phyloP scores from a whole-genome alignment of 148 eudicot species.

The Persicaria tinctoria region DNA sequence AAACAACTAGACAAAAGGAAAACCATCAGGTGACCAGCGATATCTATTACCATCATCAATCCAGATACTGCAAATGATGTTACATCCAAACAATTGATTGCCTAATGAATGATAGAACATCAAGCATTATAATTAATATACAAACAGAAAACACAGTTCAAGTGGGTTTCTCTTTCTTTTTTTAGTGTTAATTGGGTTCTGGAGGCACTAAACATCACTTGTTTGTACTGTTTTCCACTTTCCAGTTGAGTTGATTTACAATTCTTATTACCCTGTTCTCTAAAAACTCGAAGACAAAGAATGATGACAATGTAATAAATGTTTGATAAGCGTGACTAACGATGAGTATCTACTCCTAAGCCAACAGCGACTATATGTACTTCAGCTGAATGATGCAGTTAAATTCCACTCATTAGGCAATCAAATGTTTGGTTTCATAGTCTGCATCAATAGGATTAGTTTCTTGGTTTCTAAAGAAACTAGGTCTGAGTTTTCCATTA shows the following conservation, averaged over 20 bases:
- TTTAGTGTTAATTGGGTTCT: too few relatives aligned
- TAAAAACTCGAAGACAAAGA: not conserved
- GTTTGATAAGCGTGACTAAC: not conserved
- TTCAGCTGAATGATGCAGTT: not conserved
- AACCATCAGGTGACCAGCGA: not conserved
- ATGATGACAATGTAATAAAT: not conserved
- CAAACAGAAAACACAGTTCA: not conserved
- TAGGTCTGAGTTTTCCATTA: not conserved
- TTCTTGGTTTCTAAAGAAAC: not conserved
- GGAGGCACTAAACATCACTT: too few relatives aligned
- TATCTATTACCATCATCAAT: not conserved
- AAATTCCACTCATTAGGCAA: not conserved
- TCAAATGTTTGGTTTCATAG: not conserved
- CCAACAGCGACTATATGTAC: not conserved
- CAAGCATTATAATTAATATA: not conserved
- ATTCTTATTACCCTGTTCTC: not conserved
- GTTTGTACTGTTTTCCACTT: too few relatives aligned
- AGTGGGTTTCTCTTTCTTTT: too few relatives aligned
- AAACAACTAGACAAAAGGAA: not conserved
- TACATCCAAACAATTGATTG: constrained; percentile 7
- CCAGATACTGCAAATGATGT: not conserved
- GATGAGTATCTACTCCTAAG: not conserved
- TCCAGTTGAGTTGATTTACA: too few relatives aligned
- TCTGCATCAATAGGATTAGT: not conserved
- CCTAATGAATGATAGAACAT: not conserved